A percentile compares a stretch with the other conserved stretches of the same genome.
These are phyloP conservation scores for Debaryomyces nepalensis DNA, from an alignment of 1,139 yeast genomes.

Conservation along the genomic window DNA sequence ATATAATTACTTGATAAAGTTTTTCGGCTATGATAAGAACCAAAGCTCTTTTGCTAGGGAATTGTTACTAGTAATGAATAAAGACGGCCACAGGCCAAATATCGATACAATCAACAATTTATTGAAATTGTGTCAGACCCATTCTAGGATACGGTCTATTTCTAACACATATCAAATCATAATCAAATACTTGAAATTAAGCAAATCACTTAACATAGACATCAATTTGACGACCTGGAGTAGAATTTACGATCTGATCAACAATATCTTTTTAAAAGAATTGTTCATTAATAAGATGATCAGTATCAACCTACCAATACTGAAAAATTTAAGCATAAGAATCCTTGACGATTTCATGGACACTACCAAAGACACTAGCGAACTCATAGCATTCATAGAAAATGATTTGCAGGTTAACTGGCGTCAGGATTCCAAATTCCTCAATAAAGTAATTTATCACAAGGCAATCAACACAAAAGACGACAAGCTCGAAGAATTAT, in stretches of 20 bases:
- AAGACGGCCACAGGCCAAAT: slow-evolving; percentile 48
- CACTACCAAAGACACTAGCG: slow-evolving; percentile 31
- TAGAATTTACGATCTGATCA: slow-evolving; percentile 44
- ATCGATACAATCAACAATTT: slow-evolving; percentile 46
- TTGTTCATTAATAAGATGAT: slow-evolving; percentile 38
- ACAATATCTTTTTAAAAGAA: slow-evolving; percentile 44
- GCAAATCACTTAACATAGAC: slow-evolving; percentile 32
- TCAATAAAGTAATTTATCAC: slow-evolving; percentile 37
- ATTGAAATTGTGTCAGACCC: slow-evolving; percentile 37
- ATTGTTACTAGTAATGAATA: slow-evolving; percentile 45
- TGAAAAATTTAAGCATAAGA: slow-evolving; percentile 33
- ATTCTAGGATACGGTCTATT: slow-evolving; percentile 38
- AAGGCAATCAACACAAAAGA: slow-evolving; percentile 18
- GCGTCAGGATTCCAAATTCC: slow-evolving; percentile 35
- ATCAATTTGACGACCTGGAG: slow-evolving; percentile 43
- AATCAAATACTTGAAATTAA: slow-evolving; percentile 36
- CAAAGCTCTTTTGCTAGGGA: slow-evolving; percentile 50
- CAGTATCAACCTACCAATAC: slow-evolving; percentile 39
- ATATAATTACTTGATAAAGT: slow-evolving; percentile 46
- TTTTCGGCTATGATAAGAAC: slow-evolving; percentile 47
- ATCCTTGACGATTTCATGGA: slow-evolving; percentile 43
- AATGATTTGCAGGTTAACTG: slow-evolving; percentile 37
- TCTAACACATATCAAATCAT: slow-evolving; percentile 39
- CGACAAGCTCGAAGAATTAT: slow-evolving; percentile 19
- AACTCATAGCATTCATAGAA: slow-evolving; percentile 40